Percentiles rank a stretch among this genome's conserved stretches.
phyloP scores from a whole-genome alignment of 768 basidiomycete genomes.

The Phanerochaete sordida region DNA sequence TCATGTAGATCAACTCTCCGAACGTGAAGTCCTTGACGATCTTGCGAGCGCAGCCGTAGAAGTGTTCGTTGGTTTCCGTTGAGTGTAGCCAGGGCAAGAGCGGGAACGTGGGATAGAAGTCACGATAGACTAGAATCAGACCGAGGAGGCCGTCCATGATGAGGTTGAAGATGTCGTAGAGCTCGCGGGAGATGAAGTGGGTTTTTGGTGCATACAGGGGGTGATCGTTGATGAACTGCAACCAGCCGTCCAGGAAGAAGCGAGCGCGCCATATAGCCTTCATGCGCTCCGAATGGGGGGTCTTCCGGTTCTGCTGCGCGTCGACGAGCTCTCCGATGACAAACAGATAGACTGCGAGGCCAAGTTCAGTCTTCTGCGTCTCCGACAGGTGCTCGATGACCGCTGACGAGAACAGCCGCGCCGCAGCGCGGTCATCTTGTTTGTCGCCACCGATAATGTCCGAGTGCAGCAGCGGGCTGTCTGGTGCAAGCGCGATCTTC shows the following conservation, averaged over 20 bases:
- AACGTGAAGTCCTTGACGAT: not conserved
- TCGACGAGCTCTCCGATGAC: slow-evolving; percentile 28
- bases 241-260: slow-evolving; percentile 26
- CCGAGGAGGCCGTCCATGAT: slow-evolving; percentile 31
- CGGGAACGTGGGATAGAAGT: slow-evolving; percentile 25
- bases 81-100: slow-evolving; percentile 24
- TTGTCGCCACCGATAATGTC: slow-evolving; percentile 38
- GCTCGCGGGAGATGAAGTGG: slow-evolving; percentile 33
- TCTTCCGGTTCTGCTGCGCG: slow-evolving; percentile 25
- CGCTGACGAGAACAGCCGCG: slow-evolving; percentile 34
- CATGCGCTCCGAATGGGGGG: slow-evolving; percentile 20
- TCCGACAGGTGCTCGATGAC: slow-evolving; percentile 20
- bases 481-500: slow-evolving; percentile 10
- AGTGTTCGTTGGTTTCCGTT: slow-evolving; percentile 2
- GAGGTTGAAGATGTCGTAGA: slow-evolving; percentile 27
- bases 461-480: slow-evolving; percentile 24
- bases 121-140: slow-evolving; percentile 32
- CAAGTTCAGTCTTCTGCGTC: slow-evolving; percentile 5
- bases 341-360: slow-evolving; percentile 35
- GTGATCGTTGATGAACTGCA: not conserved
- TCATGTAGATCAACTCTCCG: not conserved
- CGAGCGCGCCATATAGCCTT: slow-evolving; percentile 21
- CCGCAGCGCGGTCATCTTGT: slow-evolving; percentile 43
- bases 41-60: slow-evolving; percentile 1
- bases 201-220: slow-evolving; percentile 14